phyloP scores from a whole-genome alignment of 108 stramenopile genomes.

The Conticribra weissflogii region DNA sequence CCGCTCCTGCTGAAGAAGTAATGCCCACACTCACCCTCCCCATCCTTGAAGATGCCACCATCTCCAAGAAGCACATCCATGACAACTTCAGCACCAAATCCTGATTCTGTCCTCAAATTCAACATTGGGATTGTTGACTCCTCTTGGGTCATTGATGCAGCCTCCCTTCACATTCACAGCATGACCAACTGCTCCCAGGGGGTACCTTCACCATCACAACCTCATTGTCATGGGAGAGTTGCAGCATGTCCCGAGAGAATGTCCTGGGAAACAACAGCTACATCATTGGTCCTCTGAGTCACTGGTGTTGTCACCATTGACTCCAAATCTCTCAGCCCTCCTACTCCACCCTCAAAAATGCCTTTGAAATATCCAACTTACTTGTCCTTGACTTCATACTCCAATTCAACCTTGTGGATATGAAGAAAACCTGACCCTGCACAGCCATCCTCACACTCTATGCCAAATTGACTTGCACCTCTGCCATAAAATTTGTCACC shows the following conservation, averaged over 20 bases:
- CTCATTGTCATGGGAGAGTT: conserved; percentile 4
- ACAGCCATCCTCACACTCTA: conserved; percentile 23
- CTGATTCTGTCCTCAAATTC: conserved; percentile 30
- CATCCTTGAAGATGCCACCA: conserved; percentile 22
- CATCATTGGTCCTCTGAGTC: conserved; percentile 16
- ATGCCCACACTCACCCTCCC: conserved; percentile 20
- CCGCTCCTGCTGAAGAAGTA: no score
- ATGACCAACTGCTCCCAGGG: conserved; percentile 8
- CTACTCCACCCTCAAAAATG: conserved; percentile 1
- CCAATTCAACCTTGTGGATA: conserved; percentile 17
- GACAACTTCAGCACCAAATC: conserved; percentile 25
- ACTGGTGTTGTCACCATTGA: conserved; percentile 19
- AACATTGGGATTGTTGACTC: conserved; percentile 25
- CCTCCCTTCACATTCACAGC: conserved; percentile 14
- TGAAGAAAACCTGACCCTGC: not conserved
- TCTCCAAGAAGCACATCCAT: not conserved
- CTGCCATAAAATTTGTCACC: conserved; percentile 13
- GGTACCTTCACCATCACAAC: conserved; percentile 26
- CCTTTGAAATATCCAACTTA: conserved; percentile 9
- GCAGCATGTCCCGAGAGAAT: conserved; percentile 12
- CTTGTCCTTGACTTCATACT: conserved; percentile 9
- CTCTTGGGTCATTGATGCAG: conserved; percentile 10
- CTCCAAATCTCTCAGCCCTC: conserved; percentile 1
- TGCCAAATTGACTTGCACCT: conserved; percentile 8
- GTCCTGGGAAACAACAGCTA: conserved; percentile 4